These are phyloP conservation scores for Pseudogymnoascus sp. DNA, from an alignment of 2,329 filamentous ascomycete genomes.

Conservation along the genomic window DNA sequence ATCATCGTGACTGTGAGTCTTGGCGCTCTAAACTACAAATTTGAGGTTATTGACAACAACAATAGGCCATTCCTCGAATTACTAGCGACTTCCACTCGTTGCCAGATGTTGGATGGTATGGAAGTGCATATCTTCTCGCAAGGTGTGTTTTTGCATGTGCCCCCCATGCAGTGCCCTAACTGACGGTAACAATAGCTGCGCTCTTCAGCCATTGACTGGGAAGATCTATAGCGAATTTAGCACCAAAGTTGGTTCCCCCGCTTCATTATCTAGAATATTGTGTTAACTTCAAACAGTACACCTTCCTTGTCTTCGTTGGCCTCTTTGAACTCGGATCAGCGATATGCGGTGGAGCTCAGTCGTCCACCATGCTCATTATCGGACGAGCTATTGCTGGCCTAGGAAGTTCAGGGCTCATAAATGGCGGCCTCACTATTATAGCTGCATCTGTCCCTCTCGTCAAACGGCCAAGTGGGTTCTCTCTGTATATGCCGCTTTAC, in stretches of 20 bases:
- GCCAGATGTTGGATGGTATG: conserved; percentile 32
- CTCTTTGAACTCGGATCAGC: conserved; percentile 51
- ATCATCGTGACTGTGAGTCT: conserved; percentile 33
- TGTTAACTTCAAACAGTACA: conserved; percentile 9
- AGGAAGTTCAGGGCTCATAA: conserved; percentile 44
- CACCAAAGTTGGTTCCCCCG: conserved; percentile 20
- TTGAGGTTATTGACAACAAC: conserved; percentile 10
- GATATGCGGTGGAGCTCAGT: conserved; percentile 43
- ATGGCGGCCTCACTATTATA: conserved; percentile 45
- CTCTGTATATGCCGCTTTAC: background rate
- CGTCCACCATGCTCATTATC: conserved; percentile 45
- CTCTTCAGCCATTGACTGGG: conserved; percentile 43
- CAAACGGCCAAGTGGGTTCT: conserved; percentile 15
- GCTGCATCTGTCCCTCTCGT: conserved; percentile 27
- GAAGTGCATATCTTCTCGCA: conserved; percentile 29
- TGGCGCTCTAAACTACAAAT: conserved; percentile 35
- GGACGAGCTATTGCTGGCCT: conserved; percentile 48
- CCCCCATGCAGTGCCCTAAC: background rate
- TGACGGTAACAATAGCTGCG: conserved; percentile 31
- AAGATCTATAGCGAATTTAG: conserved; percentile 40
- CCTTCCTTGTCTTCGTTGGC: conserved; percentile 28
- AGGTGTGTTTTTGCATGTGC: conserved; percentile 15
- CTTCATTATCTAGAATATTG: background rate
- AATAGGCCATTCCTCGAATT: conserved; percentile 34
- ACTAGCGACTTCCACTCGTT: conserved; percentile 29